Base-by-base conservation (phyloP, 495 filamentous ascomycete species). In the Aspergillus mulundensis region DNA sequence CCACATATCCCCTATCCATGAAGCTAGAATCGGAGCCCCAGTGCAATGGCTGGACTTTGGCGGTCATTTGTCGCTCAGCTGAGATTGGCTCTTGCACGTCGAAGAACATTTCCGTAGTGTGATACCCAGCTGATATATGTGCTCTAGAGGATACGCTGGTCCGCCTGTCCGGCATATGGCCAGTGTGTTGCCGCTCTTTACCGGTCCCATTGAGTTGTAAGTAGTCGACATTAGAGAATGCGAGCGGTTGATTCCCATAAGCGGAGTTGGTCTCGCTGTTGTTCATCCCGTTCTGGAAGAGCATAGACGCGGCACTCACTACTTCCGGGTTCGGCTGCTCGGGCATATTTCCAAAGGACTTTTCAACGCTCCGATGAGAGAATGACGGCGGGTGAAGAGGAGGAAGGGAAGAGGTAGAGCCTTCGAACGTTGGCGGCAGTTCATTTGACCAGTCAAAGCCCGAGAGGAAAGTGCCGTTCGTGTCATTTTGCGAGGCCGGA, bases 1-100 rank as follows among this genome's bases (percentile, higher is more conserved):
- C 75, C 15, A 82, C 67, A 60, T 83, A 89, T 16, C 76, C 78
- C 59, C 82, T 77, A 11, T 74, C 70, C 59, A 73, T 76, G 56
- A 90, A 90, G 49, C 74, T 77, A 5, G 75, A 63, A 68, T 90
- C 87, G 0, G 87, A 86, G 18, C 87, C 87, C 77, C 82, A 90
- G 16, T 80, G 81, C 23, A 87, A 67, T 15, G 66, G 64, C 14
- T 71, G 68, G 19, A 62, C 65, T 53, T 74, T 75, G 8, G 67
- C 59, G 23, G 67, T 69, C 11, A 68, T 64, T 56, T 76, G 75
- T 51, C 73, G 70, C 38, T 76, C 75, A 18, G 58, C 63, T 8
- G 71, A 70, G 28, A 72, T 69, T 1, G 75, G 71, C 23, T 76
- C 67, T 20, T 67, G 69, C 10, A 71, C 67, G 61, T 76, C 71